Evolutionary conservation across 2,329 filamentous ascomycete genomes (phyloP).

Genomic region (Periconia digitata): DNA sequence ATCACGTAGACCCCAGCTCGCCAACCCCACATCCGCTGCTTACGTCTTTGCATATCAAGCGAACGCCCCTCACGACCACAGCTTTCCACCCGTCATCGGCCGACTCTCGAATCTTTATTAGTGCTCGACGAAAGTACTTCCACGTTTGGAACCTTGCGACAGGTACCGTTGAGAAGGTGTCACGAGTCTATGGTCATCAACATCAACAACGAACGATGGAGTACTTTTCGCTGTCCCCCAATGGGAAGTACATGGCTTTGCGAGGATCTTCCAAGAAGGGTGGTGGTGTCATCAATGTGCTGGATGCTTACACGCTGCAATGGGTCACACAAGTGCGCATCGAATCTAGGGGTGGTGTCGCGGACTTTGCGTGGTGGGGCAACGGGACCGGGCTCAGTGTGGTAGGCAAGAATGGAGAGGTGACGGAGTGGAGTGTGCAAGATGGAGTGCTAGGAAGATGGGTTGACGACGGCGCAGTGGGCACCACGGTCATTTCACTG

Average conservation of each 20-base stretch:
- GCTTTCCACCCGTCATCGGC: constrained; percentile 70
- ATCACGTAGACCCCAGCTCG: constrained; percentile 79
- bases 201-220: constrained; percentile 91
- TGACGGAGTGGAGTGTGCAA: constrained; percentile 82
- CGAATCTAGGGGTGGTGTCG: constrained; percentile 79
- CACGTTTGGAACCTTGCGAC: constrained; percentile 89
- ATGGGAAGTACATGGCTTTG: constrained; percentile 82
- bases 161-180: constrained; percentile 80
- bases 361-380: constrained; percentile 92
- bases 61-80: constrained; percentile 81
- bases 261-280: constrained; percentile 79
- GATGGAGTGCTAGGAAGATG: constrained; percentile 76
- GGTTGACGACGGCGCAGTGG: constrained; percentile 87
- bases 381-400: constrained; percentile 80
- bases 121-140: constrained; percentile 86
- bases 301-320: constrained; percentile 78
- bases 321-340: constrained; percentile 84
- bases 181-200: constrained; percentile 71
- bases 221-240: constrained; percentile 81
- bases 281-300: constrained; percentile 82
- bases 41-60: constrained; percentile 83
- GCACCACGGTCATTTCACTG: constrained; percentile 78
- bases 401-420: constrained; percentile 81
- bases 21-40: constrained; percentile 83
- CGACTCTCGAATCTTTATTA: constrained; percentile 82